Base-by-base conservation (phyloP, 2,329 filamentous ascomycete species). In the Shiraia bambusicola region DNA sequence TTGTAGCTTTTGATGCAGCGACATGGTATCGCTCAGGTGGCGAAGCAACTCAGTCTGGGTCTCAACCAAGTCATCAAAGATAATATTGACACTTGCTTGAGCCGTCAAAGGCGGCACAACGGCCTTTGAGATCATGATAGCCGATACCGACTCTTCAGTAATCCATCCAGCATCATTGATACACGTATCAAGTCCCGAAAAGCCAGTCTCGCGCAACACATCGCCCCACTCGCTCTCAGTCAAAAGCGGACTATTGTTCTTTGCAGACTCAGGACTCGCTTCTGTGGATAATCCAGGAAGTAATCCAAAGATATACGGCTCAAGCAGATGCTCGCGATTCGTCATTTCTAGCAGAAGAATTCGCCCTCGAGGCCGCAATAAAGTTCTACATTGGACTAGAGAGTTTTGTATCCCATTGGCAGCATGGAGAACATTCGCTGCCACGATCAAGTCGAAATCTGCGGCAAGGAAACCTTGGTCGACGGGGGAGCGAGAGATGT, bases 301-400 rank as follows among this genome's bases (percentile, higher is more conserved):
- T 19, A 39, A 11, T 3, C 37, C 37, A 17, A 39, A 39, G 22
- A 39, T 38, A n/a, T 31, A 38, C 12, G 36, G 36, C 16, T 38
- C 36, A 11, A 38, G 28, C 16, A 32, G 28, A 31, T 38, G 36
- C 19, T 38, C 36, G 3, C 36, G 36, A 15, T 38, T 38, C 4
- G 28, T 30, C 36, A 38, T 38, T 26, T 39, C 36, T 3, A 39
- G 45, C 0, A 76, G 28, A 2, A 77, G 24, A 0, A 79, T 51
- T 22, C 70, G 63, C 0, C 75, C 76, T 3, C 67, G 69, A 0
- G 73, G 70, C 11, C 14, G 13, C 7, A 56, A 41, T 2, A 56
- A 34, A 12, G 28, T 29, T 11, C 37, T 40, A 10, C 43, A 14
- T 27, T 48, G 49, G 3, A 9, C 14, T 7, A 52, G 37, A 10